These are phyloP conservation scores for Xanthoconium purpureum DNA, from an alignment of 768 basidiomycete genomes.

Conservation along the genomic window DNA sequence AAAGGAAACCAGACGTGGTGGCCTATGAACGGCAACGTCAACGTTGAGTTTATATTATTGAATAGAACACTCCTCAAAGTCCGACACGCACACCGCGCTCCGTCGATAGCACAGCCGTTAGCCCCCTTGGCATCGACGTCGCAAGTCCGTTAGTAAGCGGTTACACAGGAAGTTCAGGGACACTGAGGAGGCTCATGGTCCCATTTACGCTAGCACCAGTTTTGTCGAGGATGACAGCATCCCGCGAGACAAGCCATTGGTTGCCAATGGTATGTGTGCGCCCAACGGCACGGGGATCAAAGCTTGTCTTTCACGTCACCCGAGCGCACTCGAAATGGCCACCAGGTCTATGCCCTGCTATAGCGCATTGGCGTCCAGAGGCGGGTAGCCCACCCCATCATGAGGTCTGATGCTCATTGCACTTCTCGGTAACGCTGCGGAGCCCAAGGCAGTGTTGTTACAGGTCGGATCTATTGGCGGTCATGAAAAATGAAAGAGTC, in stretches of 20 bases:
- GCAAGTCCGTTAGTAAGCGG: conserved; percentile 7
- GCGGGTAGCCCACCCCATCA: conserved; percentile 7
- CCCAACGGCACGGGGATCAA: conserved; percentile 29
- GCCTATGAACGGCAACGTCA: conserved; percentile 19
- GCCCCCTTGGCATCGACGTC: conserved; percentile 16
- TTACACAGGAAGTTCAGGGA: conserved; percentile 25
- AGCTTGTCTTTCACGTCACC: conserved; percentile 15
- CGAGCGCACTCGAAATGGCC: conserved; percentile 19
- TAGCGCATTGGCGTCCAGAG: conserved; percentile 11
- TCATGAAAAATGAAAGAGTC: background rate
- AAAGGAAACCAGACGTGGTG: conserved; percentile 20
- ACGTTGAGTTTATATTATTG: conserved; percentile 18
- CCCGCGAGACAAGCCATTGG: conserved; percentile 18
- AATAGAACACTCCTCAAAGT: conserved; percentile 8
- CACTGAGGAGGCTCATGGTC: background rate
- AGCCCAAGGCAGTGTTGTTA: conserved; percentile 13
- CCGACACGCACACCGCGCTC: conserved; percentile 15
- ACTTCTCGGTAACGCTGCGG: conserved; percentile 3
- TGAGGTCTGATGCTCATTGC: conserved; percentile 3
- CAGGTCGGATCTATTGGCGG: conserved; percentile 2
- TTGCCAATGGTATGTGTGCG: conserved; percentile 9
- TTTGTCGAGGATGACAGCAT: conserved; percentile 28
- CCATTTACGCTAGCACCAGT: conserved; percentile 16
- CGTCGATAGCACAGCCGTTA: conserved; percentile 25
- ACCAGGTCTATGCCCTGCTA: conserved; percentile 8